Conservation (phyloP, 768 basidiomycete species). For the Amanita exitialis region DNA sequence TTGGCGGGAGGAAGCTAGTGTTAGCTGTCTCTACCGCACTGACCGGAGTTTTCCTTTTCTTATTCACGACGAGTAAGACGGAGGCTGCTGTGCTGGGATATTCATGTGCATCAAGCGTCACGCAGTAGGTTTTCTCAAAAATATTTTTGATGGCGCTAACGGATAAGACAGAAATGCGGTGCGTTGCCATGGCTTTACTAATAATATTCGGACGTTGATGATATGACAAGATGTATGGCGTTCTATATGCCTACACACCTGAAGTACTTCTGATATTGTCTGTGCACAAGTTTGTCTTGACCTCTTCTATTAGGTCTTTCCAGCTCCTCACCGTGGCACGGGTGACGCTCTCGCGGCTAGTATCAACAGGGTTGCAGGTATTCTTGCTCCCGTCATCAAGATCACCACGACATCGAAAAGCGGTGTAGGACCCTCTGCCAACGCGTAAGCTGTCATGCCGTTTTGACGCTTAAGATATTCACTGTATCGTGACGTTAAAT, state of each 20-base stretch:
- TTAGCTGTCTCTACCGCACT: constrained; percentile 33
- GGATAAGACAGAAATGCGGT: constrained; percentile 24
- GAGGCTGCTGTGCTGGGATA: constrained; percentile 30
- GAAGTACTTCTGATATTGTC: constrained; percentile 22
- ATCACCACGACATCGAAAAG: constrained; percentile 28
- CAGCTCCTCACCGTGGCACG: constrained; percentile 45
- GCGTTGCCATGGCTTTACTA: constrained; percentile 4
- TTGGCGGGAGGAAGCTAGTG: constrained; percentile 33
- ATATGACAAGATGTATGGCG: constrained; percentile 33
- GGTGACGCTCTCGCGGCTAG: constrained; percentile 38
- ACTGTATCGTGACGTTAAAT: background rate
- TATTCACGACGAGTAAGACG: constrained; percentile 38
- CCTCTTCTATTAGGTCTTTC: constrained; percentile 27
- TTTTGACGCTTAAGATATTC: background rate
- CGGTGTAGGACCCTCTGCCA: constrained; percentile 22
- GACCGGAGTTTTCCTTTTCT: constrained; percentile 38
- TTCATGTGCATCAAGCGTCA: constrained; percentile 33
- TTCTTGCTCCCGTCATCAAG: constrained; percentile 39
- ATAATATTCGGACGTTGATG: background rate
- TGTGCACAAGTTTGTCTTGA: background rate
- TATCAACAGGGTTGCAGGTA: constrained; percentile 38
- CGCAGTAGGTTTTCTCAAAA: constrained; percentile 21
- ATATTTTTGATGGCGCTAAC: background rate
- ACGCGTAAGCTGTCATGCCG: constrained; percentile 19
- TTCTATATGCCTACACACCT: constrained; percentile 48